Evolutionary conservation across 2,329 filamentous ascomycete species (phyloP).

Genomic region (Cucurbitaria berberidis): DNA sequence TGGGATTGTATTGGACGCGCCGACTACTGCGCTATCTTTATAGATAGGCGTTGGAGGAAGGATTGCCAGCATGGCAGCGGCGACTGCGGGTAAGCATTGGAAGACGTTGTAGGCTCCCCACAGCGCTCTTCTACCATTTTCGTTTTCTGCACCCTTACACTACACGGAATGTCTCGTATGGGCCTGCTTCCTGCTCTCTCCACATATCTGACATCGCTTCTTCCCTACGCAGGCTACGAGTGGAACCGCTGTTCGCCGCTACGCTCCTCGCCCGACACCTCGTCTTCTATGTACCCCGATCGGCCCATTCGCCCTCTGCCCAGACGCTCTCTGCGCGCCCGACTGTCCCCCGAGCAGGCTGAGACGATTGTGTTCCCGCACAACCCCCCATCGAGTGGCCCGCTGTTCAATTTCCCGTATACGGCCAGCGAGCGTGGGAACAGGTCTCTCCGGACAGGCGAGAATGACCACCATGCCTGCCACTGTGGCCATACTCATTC

Average conservation of each 20-base stretch:
- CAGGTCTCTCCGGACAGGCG: conserved; percentile 52
- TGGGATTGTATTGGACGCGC: conserved; percentile 19
- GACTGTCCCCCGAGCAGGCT: conserved; percentile 83
- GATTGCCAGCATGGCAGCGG: conserved; percentile 48
- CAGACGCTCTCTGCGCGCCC: conserved; percentile 84
- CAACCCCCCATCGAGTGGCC: conserved; percentile 70
- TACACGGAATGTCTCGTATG: conserved; percentile 18
- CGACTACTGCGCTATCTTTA: conserved; percentile 15
- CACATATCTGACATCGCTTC: conserved; percentile 43
- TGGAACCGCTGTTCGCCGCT: conserved; percentile 50
- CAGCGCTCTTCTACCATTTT: conserved; percentile 26
- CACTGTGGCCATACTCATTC: conserved; percentile 55
- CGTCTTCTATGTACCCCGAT: conserved; percentile 82
- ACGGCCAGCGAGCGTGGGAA: conserved; percentile 38
- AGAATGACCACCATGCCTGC: conserved; percentile 58
- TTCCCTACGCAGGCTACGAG: conserved; percentile 49
- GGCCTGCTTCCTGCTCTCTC: conserved; percentile 34
- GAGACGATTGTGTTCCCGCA: conserved; percentile 83
- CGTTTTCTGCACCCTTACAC: conserved; percentile 24
- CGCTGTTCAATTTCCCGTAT: conserved; percentile 76
- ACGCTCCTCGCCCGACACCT: conserved; percentile 67
- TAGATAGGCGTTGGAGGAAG: conserved; percentile 28
- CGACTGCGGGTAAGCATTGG: conserved; percentile 49
- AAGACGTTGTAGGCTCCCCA: conserved; percentile 26
- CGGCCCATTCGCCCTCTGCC: conserved; percentile 92